Percentiles rank a stretch among this genome's conserved stretches.
phyloP scores from a whole-genome alignment of 1,284 basidiomycete genomes.

The Sphagnurus paluster region DNA sequence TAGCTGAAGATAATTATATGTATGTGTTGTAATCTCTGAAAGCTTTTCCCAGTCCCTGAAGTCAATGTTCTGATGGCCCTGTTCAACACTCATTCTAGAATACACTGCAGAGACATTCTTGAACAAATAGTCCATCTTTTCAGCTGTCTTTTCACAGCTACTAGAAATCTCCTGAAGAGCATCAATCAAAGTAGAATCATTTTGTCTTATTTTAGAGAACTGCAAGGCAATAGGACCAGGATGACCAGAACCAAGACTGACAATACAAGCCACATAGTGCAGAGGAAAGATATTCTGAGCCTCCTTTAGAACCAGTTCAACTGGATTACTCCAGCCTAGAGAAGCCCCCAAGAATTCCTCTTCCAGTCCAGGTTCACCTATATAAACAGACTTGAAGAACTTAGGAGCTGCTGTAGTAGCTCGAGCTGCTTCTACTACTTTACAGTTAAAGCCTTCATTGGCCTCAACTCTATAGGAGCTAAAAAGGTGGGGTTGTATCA shows the following conservation, averaged over 20 bases:
- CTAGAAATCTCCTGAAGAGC: background rate
- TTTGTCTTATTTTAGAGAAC: no score
- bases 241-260: constrained; percentile 2
- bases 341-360: background rate
- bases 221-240: background rate
- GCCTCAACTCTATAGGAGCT: background rate
- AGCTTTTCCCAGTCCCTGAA: constrained; percentile 1
- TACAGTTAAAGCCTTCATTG: background rate
- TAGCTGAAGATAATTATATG: no score
- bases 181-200: background rate
- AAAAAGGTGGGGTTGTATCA: background rate
- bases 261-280: constrained; percentile 3
- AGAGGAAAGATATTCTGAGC: constrained; percentile 1
- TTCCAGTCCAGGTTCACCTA: background rate
- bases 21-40: no score
- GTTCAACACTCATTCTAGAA: constrained; percentile 1
- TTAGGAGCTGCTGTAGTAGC: constrained; percentile 4
- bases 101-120: background rate
- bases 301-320: background rate
- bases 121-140: background rate
- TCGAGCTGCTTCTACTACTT: background rate
- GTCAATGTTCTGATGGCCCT: background rate
- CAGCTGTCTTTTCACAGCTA: background rate
- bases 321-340: background rate
- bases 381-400: constrained; percentile 1